Conservation (phyloP, 345 rosid genomes). For the Erodium maritimum region DNA sequence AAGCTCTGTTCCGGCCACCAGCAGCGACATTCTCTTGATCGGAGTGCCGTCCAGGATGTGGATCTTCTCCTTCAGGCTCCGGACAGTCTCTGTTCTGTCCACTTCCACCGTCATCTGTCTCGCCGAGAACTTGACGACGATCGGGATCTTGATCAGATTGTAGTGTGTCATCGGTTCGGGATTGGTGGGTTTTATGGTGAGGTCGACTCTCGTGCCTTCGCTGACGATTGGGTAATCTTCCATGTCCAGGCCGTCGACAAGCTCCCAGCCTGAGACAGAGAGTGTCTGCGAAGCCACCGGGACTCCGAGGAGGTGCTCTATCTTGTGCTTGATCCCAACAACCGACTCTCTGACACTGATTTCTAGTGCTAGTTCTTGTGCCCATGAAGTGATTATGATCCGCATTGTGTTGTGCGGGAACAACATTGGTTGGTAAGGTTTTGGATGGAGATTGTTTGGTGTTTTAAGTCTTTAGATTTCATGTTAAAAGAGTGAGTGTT, state of each 20-base stretch:
- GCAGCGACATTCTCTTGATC: conserved; percentile 48
- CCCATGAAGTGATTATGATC: conserved; percentile 33
- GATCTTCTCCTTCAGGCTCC: conserved; percentile 77
- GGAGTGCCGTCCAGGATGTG: conserved; percentile 57
- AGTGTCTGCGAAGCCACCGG: conserved; percentile 45
- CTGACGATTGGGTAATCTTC: conserved; percentile 74
- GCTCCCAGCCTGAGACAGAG: conserved; percentile 60
- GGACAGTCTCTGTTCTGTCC: conserved; percentile 62
- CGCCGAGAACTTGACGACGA: conserved; percentile 51
- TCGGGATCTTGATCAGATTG: conserved; percentile 15
- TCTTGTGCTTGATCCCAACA: conserved; percentile 43
- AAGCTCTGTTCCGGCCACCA: conserved; percentile 48
- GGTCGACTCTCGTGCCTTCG: conserved; percentile 60
- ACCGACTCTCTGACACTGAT: conserved; percentile 46
- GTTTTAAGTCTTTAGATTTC: not conserved
- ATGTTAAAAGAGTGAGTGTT: not conserved
- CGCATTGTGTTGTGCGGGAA: conserved; percentile 23
- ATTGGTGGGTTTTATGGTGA: conserved; percentile 26
- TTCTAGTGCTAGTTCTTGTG: conserved; percentile 40
- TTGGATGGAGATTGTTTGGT: not conserved
- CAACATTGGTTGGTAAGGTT: no score
- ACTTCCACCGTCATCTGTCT: conserved; percentile 38
- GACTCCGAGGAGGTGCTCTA: conserved; percentile 41
- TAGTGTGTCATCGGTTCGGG: conserved; percentile 6
- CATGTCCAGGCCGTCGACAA: conserved; percentile 76